Base-by-base conservation (phyloP, 1,139 yeast genomes). In the Arxiozyma bovina region DNA sequence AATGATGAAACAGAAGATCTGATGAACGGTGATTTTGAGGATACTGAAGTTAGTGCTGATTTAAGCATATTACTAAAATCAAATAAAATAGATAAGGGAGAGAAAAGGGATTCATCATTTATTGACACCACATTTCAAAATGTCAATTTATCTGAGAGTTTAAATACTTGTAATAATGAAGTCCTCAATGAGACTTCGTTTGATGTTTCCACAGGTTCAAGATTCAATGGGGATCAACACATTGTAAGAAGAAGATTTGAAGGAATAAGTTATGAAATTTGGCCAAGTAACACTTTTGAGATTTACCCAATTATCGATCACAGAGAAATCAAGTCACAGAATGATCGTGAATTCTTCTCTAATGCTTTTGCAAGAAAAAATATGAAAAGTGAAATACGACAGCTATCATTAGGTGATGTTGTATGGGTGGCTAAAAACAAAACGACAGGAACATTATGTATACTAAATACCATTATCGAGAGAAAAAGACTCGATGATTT, bases 401-500 rank as follows among this genome's bases (percentile, higher is more conserved):
- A 86, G 1, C 73, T 94, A 44, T 74, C 95, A 0, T 81, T 91
- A 1, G 98, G 99, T 0, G 99, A 94, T 73, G 83, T 85, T 0
- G 62, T 87, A 11, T 94, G 99, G 99, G 77, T 90, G 3, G 99
- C 97, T 0, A 77, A 77, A 56, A 79, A 90, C 64, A 77, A 73
- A 52, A 63, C 58, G 0, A 80, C 87, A 0, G 77, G 79, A 0
- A 77, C 78, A 55, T 84, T 83, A 55, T 90, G 84, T 2, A 84
- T 88, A 0, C 70, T 94, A 22, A 88, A 91, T 64, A 83, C 80
- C 59, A 85, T 93, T 30, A 78, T 94, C 54, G 99, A 94, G 70
- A 77, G 99, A 45, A 94, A 94, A 69, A 74, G 96, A 55, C 70
- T 90, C 48, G 96, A 88, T 66, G 99, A 94, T 73, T 77, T 94